Percentiles rank a stretch among this genome's conserved stretches.
phyloP scores from a whole-genome alignment of 2,329 filamentous ascomycete species.

The Botrytis pseudocinerea region DNA sequence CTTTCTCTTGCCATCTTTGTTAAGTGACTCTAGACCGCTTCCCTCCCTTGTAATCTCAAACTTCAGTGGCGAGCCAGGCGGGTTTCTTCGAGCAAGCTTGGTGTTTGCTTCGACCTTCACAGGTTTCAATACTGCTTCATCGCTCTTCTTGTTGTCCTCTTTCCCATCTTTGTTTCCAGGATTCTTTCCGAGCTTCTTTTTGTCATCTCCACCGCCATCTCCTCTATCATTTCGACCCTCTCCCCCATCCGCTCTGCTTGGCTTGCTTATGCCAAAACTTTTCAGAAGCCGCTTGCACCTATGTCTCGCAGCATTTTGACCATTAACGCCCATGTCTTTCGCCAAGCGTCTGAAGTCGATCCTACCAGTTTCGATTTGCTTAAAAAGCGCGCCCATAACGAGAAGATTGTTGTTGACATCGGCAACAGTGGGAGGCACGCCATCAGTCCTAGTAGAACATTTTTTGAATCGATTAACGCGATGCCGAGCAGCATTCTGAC shows the following conservation, averaged over 20 bases:
- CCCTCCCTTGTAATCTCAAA: not conserved
- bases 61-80: not conserved
- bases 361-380: not conserved
- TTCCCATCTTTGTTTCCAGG: not conserved
- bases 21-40: not conserved
- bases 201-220: not conserved
- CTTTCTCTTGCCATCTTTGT: not conserved
- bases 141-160: not conserved
- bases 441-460: not conserved
- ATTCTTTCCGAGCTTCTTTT: too few relatives aligned
- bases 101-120: not conserved
- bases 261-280: not conserved
- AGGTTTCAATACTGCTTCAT: not conserved
- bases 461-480: not conserved
- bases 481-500: conserved; percentile 8
- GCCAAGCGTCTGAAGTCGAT: not conserved
- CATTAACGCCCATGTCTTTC: not conserved
- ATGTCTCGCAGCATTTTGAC: conserved; percentile 1
- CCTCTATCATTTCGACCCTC: not conserved
- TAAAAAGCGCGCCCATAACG: not conserved
- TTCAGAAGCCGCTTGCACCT: not conserved
- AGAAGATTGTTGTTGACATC: not conserved
- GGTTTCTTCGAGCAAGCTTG: not conserved
- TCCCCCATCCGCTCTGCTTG: not conserved
- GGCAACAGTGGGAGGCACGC: not conserved